These are phyloP conservation scores for Suillus plorans DNA, from an alignment of 768 basidiomycete species.

Conservation along the genomic window DNA sequence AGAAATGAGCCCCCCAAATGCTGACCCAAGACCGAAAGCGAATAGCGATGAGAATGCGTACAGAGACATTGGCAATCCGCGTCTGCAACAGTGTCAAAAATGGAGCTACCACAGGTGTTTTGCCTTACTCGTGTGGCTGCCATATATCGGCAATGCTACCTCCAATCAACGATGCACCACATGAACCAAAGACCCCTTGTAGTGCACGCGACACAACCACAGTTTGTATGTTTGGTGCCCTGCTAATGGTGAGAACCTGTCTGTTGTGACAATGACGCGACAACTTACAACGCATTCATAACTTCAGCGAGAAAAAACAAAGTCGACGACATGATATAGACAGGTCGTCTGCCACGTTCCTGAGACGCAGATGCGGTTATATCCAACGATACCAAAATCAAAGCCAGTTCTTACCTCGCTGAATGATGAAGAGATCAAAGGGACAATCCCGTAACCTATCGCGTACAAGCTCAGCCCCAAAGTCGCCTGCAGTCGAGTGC, in stretches of 20 bases:
- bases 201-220: conserved; percentile 61
- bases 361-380: conserved; percentile 22
- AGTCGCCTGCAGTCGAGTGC: conserved; percentile 42
- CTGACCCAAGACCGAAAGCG: conserved; percentile 61
- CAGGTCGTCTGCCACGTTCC: conserved; percentile 63
- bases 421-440: conserved; percentile 63
- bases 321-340: conserved; percentile 53
- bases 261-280: neutral
- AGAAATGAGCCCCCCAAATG: conserved; percentile 65
- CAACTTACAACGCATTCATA: conserved; percentile 30
- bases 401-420: conserved; percentile 42
- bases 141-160: conserved; percentile 75
- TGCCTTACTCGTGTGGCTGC: conserved; percentile 53
- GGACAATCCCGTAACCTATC: conserved; percentile 59
- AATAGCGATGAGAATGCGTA: conserved; percentile 61
- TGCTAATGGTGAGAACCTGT: conserved; percentile 10
- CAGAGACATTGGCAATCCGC: conserved; percentile 73
- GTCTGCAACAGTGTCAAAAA: conserved; percentile 38
- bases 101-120: neutral
- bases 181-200: conserved; percentile 62
- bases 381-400: neutral
- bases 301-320: conserved; percentile 54
- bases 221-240: conserved; percentile 47
- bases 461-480: conserved; percentile 53
- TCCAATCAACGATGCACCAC: conserved; percentile 64